A percentile compares a stretch with the other conserved stretches of the same genome.
phyloP scores from a whole-genome alignment of 345 rosid species.

The Clarkia xantiana region DNA sequence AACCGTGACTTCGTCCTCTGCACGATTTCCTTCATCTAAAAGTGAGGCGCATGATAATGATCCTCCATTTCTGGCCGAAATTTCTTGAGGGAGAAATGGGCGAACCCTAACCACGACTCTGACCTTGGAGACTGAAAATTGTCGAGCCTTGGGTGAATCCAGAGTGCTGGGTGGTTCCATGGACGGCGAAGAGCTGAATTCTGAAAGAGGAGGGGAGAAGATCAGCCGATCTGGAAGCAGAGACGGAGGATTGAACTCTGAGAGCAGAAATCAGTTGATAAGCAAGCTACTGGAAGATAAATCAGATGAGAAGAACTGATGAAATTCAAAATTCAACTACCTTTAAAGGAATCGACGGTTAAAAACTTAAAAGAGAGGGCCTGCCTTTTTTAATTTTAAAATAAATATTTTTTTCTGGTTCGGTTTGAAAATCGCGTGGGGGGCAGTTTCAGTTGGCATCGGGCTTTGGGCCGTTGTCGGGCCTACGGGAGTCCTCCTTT shows the following conservation, averaged over 20 bases:
- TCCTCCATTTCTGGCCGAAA: constrained; percentile 15
- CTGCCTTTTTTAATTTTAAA: no score
- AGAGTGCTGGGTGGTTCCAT: no score
- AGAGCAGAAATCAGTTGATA: neutral
- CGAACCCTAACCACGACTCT: constrained; percentile 62
- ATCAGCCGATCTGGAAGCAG: no score
- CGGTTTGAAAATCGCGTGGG: constrained; percentile 10
- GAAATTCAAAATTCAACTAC: neutral
- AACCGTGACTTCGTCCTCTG: constrained; percentile 42
- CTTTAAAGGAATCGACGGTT: constrained; percentile 20
- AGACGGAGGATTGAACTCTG: no score
- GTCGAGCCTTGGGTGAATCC: neutral
- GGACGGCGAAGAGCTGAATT: no score
- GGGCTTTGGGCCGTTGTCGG: constrained; percentile 7
- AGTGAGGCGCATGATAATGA: constrained; percentile 35
- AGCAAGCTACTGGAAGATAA: neutral
- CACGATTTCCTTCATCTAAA: constrained; percentile 15
- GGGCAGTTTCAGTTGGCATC: constrained; percentile 4
- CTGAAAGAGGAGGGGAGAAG: no score
- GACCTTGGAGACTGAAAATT: constrained; percentile 27
- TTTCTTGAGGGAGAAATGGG: constrained; percentile 52
- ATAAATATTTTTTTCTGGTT: no score
- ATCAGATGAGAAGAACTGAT: neutral
- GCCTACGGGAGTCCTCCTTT: neutral
- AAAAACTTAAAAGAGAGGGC: constrained; percentile 2